phyloP scores from a whole-genome alignment of 306 rosid species.

The Rubus idaeus region DNA sequence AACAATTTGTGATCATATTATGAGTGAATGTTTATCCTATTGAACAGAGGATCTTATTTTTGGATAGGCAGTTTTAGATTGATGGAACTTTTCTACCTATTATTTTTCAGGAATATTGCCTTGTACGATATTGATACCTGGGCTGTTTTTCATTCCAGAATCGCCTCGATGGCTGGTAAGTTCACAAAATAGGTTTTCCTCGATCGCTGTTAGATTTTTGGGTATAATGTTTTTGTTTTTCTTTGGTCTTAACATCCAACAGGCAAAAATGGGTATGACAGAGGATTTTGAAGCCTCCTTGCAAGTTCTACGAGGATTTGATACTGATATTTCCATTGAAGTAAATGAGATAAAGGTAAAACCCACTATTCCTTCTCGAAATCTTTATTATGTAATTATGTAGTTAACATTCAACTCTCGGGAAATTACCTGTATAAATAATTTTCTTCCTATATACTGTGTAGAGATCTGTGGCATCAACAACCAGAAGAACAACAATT shows the following conservation, averaged over 20 bases:
- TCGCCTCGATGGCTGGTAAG: constrained; percentile 99
- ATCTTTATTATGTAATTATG: neutral
- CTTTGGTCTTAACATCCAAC: constrained; percentile 3
- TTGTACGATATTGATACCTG: constrained; percentile 85
- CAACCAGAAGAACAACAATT: constrained; percentile 62
- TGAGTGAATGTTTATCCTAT: neutral
- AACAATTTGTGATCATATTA: neutral
- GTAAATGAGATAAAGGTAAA: constrained; percentile 76
- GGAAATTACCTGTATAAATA: neutral
- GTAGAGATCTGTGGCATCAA: constrained; percentile 76
- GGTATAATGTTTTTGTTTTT: constrained; percentile 17
- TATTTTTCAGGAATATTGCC: constrained; percentile 73
- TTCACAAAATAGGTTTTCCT: constrained; percentile 20
- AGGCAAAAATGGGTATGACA: constrained; percentile 98
- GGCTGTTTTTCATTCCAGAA: constrained; percentile 91
- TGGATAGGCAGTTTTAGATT: constrained; percentile 10
- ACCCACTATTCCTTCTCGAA: neutral
- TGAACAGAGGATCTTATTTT: neutral
- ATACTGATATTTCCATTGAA: constrained; percentile 79
- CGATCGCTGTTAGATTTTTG: neutral
- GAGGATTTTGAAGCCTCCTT: constrained; percentile 88
- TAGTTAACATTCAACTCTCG: constrained; percentile 11
- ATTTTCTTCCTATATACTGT: constrained; percentile 15
- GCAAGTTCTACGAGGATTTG: constrained; percentile 95
- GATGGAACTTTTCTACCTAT: constrained; percentile 22